Percentiles rank a stretch among this genome's conserved stretches.
These are phyloP conservation scores for Suhomyces guaymorum DNA, from an alignment of 1,139 yeast species.

Conservation along the genomic window DNA sequence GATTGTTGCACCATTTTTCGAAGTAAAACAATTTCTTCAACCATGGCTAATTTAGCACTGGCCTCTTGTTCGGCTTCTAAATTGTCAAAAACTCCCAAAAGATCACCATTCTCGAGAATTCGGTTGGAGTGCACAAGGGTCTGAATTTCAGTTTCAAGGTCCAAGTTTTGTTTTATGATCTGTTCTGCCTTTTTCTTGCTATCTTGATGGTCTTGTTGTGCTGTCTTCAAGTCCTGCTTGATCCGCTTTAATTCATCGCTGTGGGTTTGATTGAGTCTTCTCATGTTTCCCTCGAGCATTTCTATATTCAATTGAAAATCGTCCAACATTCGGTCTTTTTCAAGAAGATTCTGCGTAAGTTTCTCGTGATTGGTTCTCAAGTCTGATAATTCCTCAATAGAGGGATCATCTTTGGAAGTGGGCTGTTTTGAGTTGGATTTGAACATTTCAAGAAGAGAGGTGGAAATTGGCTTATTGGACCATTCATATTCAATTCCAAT, in stretches of 20 bases:
- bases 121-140: conserved; percentile 19
- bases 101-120: conserved; percentile 18
- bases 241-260: conserved; percentile 27
- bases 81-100: conserved; percentile 22
- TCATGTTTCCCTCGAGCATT: conserved; percentile 44
- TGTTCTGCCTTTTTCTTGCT: conserved; percentile 16
- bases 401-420: not conserved
- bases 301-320: conserved; percentile 44
- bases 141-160: conserved; percentile 22
- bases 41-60: conserved; percentile 30
- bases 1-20: conserved; percentile 24
- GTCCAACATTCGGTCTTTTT: conserved; percentile 37
- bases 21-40: conserved; percentile 40
- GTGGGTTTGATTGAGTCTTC: conserved; percentile 32
- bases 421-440: not conserved
- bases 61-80: conserved; percentile 37
- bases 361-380: conserved; percentile 9
- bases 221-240: conserved; percentile 21
- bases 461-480: not conserved
- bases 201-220: conserved; percentile 24
- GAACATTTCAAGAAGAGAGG: not conserved
- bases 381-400: conserved; percentile 1
- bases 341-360: conserved; percentile 13
- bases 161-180: conserved; percentile 20
- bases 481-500: not conserved